Base-by-base conservation (phyloP, 495 filamentous ascomycete genomes). In the Penicillium nucicola region DNA sequence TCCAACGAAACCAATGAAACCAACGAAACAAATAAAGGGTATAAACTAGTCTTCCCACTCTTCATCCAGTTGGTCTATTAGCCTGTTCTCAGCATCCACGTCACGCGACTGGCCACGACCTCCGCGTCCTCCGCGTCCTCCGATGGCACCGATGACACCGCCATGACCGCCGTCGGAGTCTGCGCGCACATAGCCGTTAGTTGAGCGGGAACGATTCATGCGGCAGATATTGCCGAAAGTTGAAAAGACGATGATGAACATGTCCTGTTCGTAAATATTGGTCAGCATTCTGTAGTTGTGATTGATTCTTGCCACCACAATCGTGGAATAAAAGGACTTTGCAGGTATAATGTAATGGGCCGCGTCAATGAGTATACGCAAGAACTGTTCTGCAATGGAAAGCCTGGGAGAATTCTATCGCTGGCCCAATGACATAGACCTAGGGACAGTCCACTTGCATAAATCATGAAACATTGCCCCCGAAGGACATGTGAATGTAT, bases 61-160 rank as follows among this genome's bases (percentile, higher is more conserved):
- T 67, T 97, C 93, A 63, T 98, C 95, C 41, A 96, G 78, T 65
- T 96, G 89, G 70, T 98, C 93, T 60, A 98, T 97, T 56, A 97
- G 69, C 48, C 90, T 74, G 69, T 98, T 97, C 66, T 96, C 93
- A 42, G 88, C 90, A 35, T 97, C 93, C 0, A 85, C 62, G 46
- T 71, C 74, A 46, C 74, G 76, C 13, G 70, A 72, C 4, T 55
- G 64, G 35, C 73, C 68, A 32, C 63, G 60, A 7, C 65, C 30
- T 70, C 77, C 19, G 65, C 66, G 60, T 9, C 65, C 30, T 70
- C 77, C 19, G 65, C 66, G 65, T 14, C 67, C 68, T 36, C 69
- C 67, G 39, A 72, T 65, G 4, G 67, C 69, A 22, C 64, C 62
- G 31, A 68, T 64, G 35, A 73, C 64, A 15, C 64, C 62, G 40